A percentile compares a stretch with the other conserved stretches of the same genome.
Evolutionary conservation across 768 basidiomycete genomes (phyloP).

Genomic region (Sporobolomyces roseus): DNA sequence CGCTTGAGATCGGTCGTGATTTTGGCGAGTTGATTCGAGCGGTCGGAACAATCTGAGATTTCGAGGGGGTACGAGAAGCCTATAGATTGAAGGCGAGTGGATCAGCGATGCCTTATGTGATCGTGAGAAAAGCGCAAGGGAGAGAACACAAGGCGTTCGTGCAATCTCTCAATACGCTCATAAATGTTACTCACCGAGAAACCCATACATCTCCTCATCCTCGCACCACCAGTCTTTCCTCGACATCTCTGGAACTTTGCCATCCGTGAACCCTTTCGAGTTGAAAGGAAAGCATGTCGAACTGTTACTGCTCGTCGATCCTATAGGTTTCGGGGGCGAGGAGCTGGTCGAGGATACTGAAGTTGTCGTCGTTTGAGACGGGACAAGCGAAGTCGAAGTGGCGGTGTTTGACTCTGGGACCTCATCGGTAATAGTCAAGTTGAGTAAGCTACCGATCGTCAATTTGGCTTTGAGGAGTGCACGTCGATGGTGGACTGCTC

Average conservation of each 20-base stretch:
- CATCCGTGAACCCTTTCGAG: background rate
- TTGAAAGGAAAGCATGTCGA: conserved; percentile 6
- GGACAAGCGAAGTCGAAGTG: background rate
- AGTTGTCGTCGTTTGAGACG: background rate
- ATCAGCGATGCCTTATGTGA: too few relatives aligned
- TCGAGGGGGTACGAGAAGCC: conserved; percentile 17
- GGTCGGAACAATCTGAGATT: conserved; percentile 24
- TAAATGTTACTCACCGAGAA: too few relatives aligned
- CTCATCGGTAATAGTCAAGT: background rate
- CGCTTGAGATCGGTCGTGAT: conserved; percentile 28
- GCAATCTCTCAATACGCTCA: too few relatives aligned
- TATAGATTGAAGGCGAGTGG: background rate
- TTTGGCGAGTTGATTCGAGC: conserved; percentile 25
- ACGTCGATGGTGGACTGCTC: background rate
- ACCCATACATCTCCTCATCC: conserved; percentile 8
- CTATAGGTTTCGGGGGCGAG: background rate
- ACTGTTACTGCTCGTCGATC: background rate
- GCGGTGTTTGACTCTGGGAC: background rate
- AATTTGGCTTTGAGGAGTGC: conserved; percentile 3
- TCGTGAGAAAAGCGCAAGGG: too few relatives aligned
- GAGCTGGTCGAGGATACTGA: background rate
- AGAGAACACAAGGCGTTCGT: too few relatives aligned
- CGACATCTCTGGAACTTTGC: background rate
- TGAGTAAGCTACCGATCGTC: conserved; percentile 2
- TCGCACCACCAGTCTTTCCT: conserved; percentile 9